Evolutionary conservation across 2,329 filamentous ascomycete genomes (phyloP).

Genomic region (Fusarium xyrophilum): DNA sequence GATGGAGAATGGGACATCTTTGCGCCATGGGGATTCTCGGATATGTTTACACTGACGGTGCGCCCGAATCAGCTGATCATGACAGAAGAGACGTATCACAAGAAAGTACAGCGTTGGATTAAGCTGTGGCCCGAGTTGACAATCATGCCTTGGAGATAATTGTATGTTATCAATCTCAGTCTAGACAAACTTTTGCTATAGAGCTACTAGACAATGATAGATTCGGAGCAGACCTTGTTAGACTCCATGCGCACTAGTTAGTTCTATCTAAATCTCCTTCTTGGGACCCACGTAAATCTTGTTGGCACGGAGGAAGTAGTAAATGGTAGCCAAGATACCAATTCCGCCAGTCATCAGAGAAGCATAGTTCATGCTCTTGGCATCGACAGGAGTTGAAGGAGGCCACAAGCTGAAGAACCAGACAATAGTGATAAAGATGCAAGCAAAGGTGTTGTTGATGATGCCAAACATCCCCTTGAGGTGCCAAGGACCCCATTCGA

Average conservation of each 20-base stretch:
- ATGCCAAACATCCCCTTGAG: conserved; percentile 58
- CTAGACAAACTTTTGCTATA: background rate
- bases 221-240: background rate
- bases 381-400: conserved; percentile 34
- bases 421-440: conserved; percentile 59
- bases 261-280: conserved; percentile 21
- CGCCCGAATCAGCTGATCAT: conserved; percentile 45
- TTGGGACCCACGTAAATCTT: conserved; percentile 54
- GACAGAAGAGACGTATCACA: conserved; percentile 39
- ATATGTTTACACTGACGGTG: conserved; percentile 46
- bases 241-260: fast-evolving
- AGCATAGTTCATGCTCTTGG: conserved; percentile 54
- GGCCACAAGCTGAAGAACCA: conserved; percentile 64
- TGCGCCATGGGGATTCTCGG: conserved; percentile 47
- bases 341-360: conserved; percentile 52
- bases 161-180: background rate
- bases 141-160: conserved; percentile 39
- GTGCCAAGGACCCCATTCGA: conserved; percentile 62
- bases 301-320: conserved; percentile 52
- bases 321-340: conserved; percentile 52
- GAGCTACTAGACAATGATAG: background rate
- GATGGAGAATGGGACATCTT: conserved; percentile 45
- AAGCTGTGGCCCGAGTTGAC: conserved; percentile 42
- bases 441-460: conserved; percentile 61
- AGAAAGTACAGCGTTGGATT: conserved; percentile 44